Percentiles rank a stretch among this genome's conserved stretches.
Conservation (phyloP, 495 filamentous ascomycete species). For the Xylaria acuta region DNA sequence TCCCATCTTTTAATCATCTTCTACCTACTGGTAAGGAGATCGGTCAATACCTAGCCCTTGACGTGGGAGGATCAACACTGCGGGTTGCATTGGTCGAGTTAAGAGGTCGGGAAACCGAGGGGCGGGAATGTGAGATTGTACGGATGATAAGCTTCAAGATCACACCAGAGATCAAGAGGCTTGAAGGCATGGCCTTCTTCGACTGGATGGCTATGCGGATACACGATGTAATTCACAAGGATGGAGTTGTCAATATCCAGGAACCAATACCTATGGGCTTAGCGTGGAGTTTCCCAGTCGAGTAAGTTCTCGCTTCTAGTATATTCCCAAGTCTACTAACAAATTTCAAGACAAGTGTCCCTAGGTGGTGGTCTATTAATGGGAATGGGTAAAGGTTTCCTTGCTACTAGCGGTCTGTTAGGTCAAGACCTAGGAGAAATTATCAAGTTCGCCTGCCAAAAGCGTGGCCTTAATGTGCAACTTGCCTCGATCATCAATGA, state of each 20-base stretch:
- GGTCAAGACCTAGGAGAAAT: conserved; percentile 60
- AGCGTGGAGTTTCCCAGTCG: conserved; percentile 88
- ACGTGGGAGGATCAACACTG: conserved; percentile 79
- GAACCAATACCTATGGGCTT: conserved; percentile 66
- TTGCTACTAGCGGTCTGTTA: conserved; percentile 57
- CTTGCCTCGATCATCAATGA: conserved; percentile 86
- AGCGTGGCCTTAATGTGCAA: conserved; percentile 59
- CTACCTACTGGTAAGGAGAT: conserved; percentile 75
- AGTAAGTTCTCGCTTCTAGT: conserved; percentile 56
- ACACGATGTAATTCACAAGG: conserved; percentile 55
- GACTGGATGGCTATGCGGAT: conserved; percentile 86
- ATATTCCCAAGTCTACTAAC: conserved; percentile 27
- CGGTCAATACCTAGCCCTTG: conserved; percentile 65
- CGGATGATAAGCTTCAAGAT: conserved; percentile 59
- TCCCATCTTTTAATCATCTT: conserved; percentile 71
- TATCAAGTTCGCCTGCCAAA: conserved; percentile 54
- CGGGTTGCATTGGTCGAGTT: conserved; percentile 80
- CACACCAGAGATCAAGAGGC: conserved; percentile 49
- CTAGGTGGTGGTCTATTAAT: conserved; percentile 75
- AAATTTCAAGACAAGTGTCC: conserved; percentile 70
- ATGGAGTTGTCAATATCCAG: conserved; percentile 37
- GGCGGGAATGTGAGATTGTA: conserved; percentile 48
- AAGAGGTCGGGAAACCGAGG: conserved; percentile 54
- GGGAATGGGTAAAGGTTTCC: conserved; percentile 86
- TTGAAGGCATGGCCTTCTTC: conserved; percentile 66